phyloP scores from a whole-genome alignment of 2,329 filamentous ascomycete species.

The Apiospora phragmitis region DNA sequence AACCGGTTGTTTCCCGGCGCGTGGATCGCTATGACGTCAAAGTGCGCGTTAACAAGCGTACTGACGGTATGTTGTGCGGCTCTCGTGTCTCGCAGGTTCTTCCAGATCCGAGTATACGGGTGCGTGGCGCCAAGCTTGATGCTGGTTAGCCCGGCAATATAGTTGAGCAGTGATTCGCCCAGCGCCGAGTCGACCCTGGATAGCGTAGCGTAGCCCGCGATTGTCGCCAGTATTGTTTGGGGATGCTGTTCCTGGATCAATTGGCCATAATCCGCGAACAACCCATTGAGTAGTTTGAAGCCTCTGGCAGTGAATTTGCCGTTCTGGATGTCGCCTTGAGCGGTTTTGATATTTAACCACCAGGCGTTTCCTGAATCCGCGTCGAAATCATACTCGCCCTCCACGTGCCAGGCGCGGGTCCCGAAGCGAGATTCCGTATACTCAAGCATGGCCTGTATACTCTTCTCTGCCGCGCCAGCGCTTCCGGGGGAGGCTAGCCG shows the following conservation, averaged over 20 bases:
- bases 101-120: slow-evolving; percentile 14
- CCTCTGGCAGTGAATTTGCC: not conserved
- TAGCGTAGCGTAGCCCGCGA: slow-evolving; percentile 8
- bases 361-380: not conserved
- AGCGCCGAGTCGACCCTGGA: not conserved
- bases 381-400: not conserved
- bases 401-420: slow-evolving; percentile 10
- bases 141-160: slow-evolving; percentile 8
- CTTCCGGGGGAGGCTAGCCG: not conserved
- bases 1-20: slow-evolving; percentile 1
- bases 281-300: slow-evolving; percentile 4
- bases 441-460: slow-evolving; percentile 4
- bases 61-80: not conserved
- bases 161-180: slow-evolving; percentile 14
- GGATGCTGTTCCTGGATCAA: slow-evolving; percentile 12
- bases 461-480: slow-evolving; percentile 2
- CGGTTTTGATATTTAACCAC: not conserved
- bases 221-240: slow-evolving; percentile 4
- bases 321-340: not conserved
- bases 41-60: not conserved
- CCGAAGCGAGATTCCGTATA: slow-evolving; percentile 11
- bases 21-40: slow-evolving; percentile 3
- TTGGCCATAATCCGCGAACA: not conserved
- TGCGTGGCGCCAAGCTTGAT: slow-evolving; percentile 14
- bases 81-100: slow-evolving; percentile 4